Percentiles rank a stretch among this genome's conserved stretches.
Evolutionary conservation across 805 yeast genomes (phyloP).

Genomic region (Kodamaea nitidulidarum): DNA sequence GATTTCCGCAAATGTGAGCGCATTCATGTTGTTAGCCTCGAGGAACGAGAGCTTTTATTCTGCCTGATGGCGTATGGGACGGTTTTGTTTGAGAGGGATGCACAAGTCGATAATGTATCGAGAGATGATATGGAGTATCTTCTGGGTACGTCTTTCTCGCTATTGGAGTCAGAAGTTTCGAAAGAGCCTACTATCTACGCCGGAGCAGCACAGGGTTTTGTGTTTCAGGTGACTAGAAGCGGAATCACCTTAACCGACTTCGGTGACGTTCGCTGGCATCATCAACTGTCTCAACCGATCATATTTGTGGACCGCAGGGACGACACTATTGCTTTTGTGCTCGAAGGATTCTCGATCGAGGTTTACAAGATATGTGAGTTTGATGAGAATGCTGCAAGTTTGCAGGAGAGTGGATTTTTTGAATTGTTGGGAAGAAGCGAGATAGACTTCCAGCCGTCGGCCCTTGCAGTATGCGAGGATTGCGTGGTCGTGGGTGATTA

Average conservation of each 20-base stretch:
- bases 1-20: slow-evolving; percentile 27
- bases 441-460: slow-evolving; percentile 5
- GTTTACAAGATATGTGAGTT: slow-evolving; percentile 5
- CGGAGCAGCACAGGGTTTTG: slow-evolving; percentile 9
- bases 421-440: neutral
- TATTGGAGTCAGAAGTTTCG: neutral
- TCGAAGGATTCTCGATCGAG: slow-evolving; percentile 12
- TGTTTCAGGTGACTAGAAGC: slow-evolving; percentile 26
- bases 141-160: no score
- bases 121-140: no score
- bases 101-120: no score
- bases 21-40: slow-evolving; percentile 16
- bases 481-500: slow-evolving; percentile 4
- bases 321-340: slow-evolving; percentile 13
- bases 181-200: slow-evolving; percentile 6
- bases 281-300: slow-evolving; percentile 11
- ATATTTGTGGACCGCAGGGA: slow-evolving; percentile 12
- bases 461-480: neutral
- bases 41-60: slow-evolving; percentile 22
- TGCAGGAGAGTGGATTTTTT: neutral
- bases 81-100: slow-evolving; percentile 30
- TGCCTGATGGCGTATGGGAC: slow-evolving; percentile 40
- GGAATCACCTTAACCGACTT: slow-evolving; percentile 21
- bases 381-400: slow-evolving; percentile 1
- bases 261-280: slow-evolving; percentile 8